Percentiles rank a stretch among this genome's conserved stretches.
These are phyloP conservation scores for Tricladium varicosporioides DNA, from an alignment of 2,329 filamentous ascomycete species.

Conservation along the genomic window DNA sequence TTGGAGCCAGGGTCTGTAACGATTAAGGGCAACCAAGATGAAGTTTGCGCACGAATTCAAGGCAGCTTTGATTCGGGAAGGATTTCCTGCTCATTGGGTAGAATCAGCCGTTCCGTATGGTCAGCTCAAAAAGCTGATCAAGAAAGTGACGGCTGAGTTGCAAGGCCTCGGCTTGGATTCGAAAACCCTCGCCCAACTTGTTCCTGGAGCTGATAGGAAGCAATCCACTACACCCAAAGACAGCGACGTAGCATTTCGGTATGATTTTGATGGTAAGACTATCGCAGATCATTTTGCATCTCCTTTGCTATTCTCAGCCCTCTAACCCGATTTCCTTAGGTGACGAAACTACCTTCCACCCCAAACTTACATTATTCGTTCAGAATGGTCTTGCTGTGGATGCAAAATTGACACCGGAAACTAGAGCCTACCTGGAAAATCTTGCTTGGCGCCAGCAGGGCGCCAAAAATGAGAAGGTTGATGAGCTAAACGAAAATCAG, in stretches of 20 bases:
- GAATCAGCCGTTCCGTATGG: slow-evolving; percentile 78
- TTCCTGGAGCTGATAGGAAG: slow-evolving; percentile 33
- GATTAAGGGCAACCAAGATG: slow-evolving; percentile 50
- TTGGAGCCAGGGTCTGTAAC: too few relatives aligned
- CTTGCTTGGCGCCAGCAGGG: slow-evolving; percentile 36
- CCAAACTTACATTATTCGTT: slow-evolving; percentile 67
- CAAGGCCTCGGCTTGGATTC: slow-evolving; percentile 68
- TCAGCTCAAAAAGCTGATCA: slow-evolving; percentile 85
- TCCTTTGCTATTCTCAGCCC: not conserved
- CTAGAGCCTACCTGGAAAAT: slow-evolving; percentile 60
- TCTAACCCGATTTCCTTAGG: slow-evolving; percentile 24
- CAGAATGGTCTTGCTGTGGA: slow-evolving; percentile 66
- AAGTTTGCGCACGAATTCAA: slow-evolving; percentile 84
- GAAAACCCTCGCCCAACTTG: slow-evolving; percentile 64
- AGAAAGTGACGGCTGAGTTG: slow-evolving; percentile 69
- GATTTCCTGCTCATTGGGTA: slow-evolving; percentile 71
- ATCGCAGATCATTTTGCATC: not conserved
- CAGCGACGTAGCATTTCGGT: slow-evolving; percentile 43
- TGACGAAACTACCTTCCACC: slow-evolving; percentile 52
- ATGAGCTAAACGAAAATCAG: not conserved
- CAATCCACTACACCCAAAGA: slow-evolving; percentile 1
- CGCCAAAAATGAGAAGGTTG: not conserved
- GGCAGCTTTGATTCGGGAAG: slow-evolving; percentile 65
- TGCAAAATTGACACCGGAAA: slow-evolving; percentile 56
- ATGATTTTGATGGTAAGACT: slow-evolving; percentile 51